A percentile compares a stretch with the other conserved stretches of the same genome.
These are phyloP conservation scores for Aspergillus sp. DNA, from an alignment of 2,329 filamentous ascomycete genomes.

Conservation along the genomic window DNA sequence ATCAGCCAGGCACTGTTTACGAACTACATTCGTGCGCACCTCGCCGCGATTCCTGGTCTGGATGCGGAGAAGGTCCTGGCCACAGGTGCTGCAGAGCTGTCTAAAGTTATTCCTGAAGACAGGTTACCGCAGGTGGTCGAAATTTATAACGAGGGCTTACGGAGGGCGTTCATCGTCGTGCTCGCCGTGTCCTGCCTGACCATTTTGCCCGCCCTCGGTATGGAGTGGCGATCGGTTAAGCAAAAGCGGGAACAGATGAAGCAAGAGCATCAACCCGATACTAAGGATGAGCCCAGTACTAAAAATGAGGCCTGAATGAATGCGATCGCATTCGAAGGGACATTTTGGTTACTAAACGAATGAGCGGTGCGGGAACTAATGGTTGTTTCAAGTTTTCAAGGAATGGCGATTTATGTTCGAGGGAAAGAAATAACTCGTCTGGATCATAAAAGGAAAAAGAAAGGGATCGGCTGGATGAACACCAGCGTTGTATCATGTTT, in stretches of 20 bases:
- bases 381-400: background rate
- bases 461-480: background rate
- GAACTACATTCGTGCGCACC: background rate
- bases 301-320: background rate
- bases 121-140: slow-evolving; percentile 24
- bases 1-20: slow-evolving; percentile 12
- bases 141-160: slow-evolving; percentile 10
- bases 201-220: slow-evolving; percentile 1
- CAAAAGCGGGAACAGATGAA: background rate
- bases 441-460: background rate
- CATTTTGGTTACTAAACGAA: background rate
- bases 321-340: background rate
- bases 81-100: slow-evolving; percentile 5
- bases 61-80: background rate
- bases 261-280: background rate
- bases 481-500: background rate
- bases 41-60: slow-evolving; percentile 6
- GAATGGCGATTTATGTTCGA: background rate
- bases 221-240: slow-evolving; percentile 13
- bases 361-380: background rate
- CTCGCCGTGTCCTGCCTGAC: background rate
- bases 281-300: background rate
- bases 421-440: background rate
- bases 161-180: slow-evolving; percentile 4
- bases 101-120: slow-evolving; percentile 2